Evolutionary conservation across 2,329 filamentous ascomycete genomes (phyloP), one percentile per base, ranked within the genome.

Genomic region (Curvularia verruculosa): DNA sequence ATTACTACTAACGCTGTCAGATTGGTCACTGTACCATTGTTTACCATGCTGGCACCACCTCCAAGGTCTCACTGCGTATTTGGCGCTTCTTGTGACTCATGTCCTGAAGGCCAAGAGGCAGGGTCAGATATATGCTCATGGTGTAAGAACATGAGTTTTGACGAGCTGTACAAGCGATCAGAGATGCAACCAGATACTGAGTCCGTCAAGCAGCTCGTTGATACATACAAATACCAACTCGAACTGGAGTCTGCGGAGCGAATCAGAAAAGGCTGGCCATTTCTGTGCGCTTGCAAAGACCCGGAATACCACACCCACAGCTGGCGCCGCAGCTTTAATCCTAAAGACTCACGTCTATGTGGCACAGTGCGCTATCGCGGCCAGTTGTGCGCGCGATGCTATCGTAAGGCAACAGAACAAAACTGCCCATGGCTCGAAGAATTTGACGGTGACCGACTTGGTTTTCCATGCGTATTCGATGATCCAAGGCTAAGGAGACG

Each of bases 141-240:
- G 66, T 70, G 67, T 47, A 68, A 60, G 34, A 70, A 70, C 23
- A 60, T 67, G 59, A 68, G 64, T 53, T 65, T 67, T 36, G 58
- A 64, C 44, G 59, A 59, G n/a, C 54, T 70, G 5, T 62, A 66
- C 26, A 54, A 55, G 34, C 58, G 54, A 29, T 54, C 64, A 43
- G 60, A 64, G 24, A 37, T 39, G 36, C 56, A 59, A 15, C 45
- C 60, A 6, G 59, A 68, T 19, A 48, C n/a, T 19, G 54, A 49
- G 9, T 36, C 49, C 9, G 46, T 68, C 18, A 63, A 56, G 10
- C 53, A 51, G 24, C 54, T 64, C 19, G 57, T 68, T n/a, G 54
- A 68, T 24, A 47, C 39, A 7, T 65, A 66, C 51, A 61, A 58
- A 51, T 56, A 59, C 19, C 61, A 69, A 44, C 62, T 69, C 24